phyloP scores from a whole-genome alignment of 805 yeast genomes.

The Myxozyma sirexii region DNA sequence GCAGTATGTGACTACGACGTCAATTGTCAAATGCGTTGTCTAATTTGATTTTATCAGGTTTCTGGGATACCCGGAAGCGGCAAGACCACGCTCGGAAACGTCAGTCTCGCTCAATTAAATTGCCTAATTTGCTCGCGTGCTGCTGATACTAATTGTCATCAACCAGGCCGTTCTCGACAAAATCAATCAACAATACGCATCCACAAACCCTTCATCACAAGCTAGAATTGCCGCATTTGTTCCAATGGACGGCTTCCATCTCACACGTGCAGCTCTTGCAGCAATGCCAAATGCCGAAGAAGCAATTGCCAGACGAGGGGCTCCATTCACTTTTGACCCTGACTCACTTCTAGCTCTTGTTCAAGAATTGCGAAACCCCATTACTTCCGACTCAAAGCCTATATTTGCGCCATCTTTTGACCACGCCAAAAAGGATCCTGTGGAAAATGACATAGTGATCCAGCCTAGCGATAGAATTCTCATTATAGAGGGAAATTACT shows the following conservation, averaged over 20 bases:
- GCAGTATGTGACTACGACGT: too few species aligned
- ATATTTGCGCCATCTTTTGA: constrained; percentile 66
- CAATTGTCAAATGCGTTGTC: too few species aligned
- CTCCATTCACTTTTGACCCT: constrained; percentile 84
- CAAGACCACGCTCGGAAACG: constrained; percentile 28
- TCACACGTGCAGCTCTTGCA: constrained; percentile 54
- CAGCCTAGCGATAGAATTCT: constrained; percentile 54
- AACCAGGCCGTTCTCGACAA: constrained; percentile 19
- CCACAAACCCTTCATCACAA: not conserved
- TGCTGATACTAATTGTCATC: not conserved
- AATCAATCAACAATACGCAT: constrained; percentile 13
- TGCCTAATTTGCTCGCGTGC: not conserved
- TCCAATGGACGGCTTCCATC: constrained; percentile 80
- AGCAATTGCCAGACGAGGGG: constrained; percentile 73
- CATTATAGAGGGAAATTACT: constrained; percentile 76
- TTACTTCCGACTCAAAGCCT: constrained; percentile 25
- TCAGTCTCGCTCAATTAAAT: not conserved
- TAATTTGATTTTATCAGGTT: constrained; percentile 4
- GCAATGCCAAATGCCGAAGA: constrained; percentile 55
- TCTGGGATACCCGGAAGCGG: constrained; percentile 32
- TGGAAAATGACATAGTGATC: constrained; percentile 54
- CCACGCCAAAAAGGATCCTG: constrained; percentile 70
- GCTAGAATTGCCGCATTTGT: constrained; percentile 41
- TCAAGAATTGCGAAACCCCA: constrained; percentile 40
- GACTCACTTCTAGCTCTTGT: constrained; percentile 47